Base-by-base conservation (phyloP, 495 filamentous ascomycete genomes). In the Podospora pseudocomata region DNA sequence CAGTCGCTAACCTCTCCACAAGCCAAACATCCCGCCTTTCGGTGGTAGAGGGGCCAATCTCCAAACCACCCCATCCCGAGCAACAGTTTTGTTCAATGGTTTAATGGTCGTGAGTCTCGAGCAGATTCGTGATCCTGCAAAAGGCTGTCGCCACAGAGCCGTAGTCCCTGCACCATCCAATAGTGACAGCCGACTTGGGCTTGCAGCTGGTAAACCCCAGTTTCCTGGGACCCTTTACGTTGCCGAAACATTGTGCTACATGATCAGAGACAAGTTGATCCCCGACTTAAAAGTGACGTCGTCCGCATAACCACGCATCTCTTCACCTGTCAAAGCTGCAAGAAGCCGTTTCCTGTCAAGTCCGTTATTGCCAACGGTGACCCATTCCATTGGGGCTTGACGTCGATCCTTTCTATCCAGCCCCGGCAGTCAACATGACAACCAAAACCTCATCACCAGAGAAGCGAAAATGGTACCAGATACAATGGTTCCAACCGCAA, bases 401-500 rank as follows among this genome's bases (percentile, higher is more conserved):
- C 7, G 15, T 5, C 30, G 5, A 13, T 49, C 39, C 39, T 49
- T 49, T 49, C 39, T 49, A 49, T 11, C 9, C 15, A 49, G 9
- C 9, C 39, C 0, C 15, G 2, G 9, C 9, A 49, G 39, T n/a
- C 55, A 23, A 19, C 55, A 58, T 58, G 55, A 58, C 55, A 58
- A n/a, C 55, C 18, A 11, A 5, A 19, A 2, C n/a, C 55, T 7
- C 55, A 6, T 11, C n/a, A 19, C 55, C 19, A 58, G 55, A 58
- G 23, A 58, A 58, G 13, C 59, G 53, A 27, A 79, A 79, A 72
- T 82, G 81, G 81, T 81, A 79, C 64, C 73, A 78, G 55, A 68
- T 72, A 59, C 60, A 72, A 56, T 82, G 80, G 78, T 84, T 79
- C 62, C 68, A 78, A n/a, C 75, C 78, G 55, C 63, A 75, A n/a